Base-by-base conservation (phyloP, 495 filamentous ascomycete species). In the Trichocladium uniseriatum region DNA sequence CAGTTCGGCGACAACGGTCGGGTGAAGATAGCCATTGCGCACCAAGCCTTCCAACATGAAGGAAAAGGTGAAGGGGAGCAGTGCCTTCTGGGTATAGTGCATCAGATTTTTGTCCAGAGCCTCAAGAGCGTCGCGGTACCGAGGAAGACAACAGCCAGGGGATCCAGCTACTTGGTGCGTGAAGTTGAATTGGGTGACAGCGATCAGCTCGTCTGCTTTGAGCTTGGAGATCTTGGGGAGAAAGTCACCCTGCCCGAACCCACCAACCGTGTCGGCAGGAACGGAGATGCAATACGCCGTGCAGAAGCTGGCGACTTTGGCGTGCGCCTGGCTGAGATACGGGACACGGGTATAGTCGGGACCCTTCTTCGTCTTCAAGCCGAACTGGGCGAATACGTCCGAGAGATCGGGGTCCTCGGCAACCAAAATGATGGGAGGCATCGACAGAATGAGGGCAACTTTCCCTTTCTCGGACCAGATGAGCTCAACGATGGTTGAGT, bases 11-110 rank as follows among this genome's bases (percentile, higher is more conserved):
- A 78, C 71, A 4, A 57, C 71, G 0, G 37, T 37, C 10, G 78
- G 77, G 11, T 74, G 52, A 1, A 83, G 66, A 47, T 71, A 73
- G 8, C 66, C 64, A 49, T 81, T 79, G 46, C 68, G 61, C 5
- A 72, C 71, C 8, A 83, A 62, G 16, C 69, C 72, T 42, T 80
- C 70, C 2, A 80, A 61, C 44, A 80, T 68, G 45, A 77, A 78
- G 3, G 65, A 60, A 11, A 65, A 51, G 16, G 48, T 64, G 41
- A 66, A 72, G 0, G 63, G 70, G 21, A 67, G 48, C 8, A 28
- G 29, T 8, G 20, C 37, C 0, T 16, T 34, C n/a, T 8, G 15
- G 29, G 32, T 41, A 46, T 48, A 62, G 0, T 49, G 3, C 0
- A 8, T 1, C 4, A 73, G 53, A 7, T 48, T n/a, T n/a, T n/a